Conservation (phyloP, 352 stramenopile genomes). For the Globisporangium megalacanthum region DNA sequence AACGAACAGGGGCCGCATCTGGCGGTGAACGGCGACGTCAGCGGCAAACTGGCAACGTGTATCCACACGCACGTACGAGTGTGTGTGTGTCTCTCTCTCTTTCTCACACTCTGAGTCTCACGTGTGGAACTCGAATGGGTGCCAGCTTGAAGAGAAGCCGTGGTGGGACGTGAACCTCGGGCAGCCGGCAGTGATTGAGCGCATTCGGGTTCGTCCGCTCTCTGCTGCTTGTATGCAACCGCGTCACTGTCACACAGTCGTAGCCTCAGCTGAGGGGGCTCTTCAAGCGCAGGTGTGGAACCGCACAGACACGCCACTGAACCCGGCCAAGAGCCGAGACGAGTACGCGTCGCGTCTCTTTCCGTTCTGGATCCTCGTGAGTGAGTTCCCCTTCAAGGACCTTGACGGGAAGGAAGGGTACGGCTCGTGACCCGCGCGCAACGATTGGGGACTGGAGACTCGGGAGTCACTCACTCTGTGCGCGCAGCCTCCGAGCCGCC, state of each 20-base stretch:
- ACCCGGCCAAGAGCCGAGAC: slow-evolving; percentile 60
- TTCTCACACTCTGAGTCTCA: too few relatives aligned
- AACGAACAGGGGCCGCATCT: slow-evolving; percentile 78
- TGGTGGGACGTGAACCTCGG: slow-evolving; percentile 94
- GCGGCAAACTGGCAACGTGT: slow-evolving; percentile 64
- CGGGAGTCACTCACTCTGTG: not conserved
- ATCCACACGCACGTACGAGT: slow-evolving; percentile 83
- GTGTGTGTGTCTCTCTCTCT: slow-evolving; percentile 1
- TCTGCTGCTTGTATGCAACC: not conserved
- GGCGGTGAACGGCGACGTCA: slow-evolving; percentile 80
- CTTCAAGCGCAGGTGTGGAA: slow-evolving; percentile 74
- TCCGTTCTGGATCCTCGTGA: slow-evolving; percentile 92
- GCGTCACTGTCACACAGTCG: not conserved
- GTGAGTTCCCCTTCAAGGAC: slow-evolving; percentile 82
- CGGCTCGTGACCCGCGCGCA: not conserved
- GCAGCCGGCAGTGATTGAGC: slow-evolving; percentile 68
- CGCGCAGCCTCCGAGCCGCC: slow-evolving; percentile 61
- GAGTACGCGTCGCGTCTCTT: slow-evolving; percentile 85
- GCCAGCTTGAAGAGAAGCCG: slow-evolving; percentile 81
- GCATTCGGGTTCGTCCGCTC: slow-evolving; percentile 45
- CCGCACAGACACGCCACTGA: slow-evolving; percentile 81
- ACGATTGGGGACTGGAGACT: too few relatives aligned
- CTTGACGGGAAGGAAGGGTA: slow-evolving; percentile 72
- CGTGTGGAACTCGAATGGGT: not conserved
- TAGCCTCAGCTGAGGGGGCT: not conserved